phyloP scores from a whole-genome alignment of 306 rosid genomes.

The Adenanthera pavonina region DNA sequence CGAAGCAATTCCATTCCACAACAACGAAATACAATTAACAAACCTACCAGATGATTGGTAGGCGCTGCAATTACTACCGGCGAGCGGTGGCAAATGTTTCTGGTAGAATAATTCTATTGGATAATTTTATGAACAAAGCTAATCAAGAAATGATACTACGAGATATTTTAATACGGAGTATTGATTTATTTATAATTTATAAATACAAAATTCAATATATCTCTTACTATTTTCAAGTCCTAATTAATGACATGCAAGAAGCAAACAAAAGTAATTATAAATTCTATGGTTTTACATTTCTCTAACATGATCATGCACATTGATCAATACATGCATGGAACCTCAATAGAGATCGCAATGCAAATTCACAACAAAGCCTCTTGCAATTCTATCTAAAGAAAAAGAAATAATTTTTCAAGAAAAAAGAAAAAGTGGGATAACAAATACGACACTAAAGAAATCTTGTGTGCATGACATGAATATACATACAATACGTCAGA shows the following conservation, averaged over 20 bases:
- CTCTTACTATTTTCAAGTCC: neutral
- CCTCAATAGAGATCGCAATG: slow-evolving; percentile 13
- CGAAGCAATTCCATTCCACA: no score
- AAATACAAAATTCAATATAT: neutral
- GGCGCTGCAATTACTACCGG: no score
- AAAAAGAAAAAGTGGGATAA: slow-evolving; percentile 16
- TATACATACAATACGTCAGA: neutral
- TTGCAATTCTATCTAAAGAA: neutral
- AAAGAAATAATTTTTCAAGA: slow-evolving; percentile 21
- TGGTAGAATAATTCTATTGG: no score
- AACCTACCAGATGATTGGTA: no score
- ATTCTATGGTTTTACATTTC: no score
- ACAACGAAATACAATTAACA: no score
- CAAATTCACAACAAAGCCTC: slow-evolving; percentile 28
- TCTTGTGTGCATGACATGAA: slow-evolving; percentile 1
- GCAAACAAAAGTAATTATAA: neutral
- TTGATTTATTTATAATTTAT: neutral
- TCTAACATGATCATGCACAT: no score
- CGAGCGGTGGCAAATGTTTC: no score
- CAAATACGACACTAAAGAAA: slow-evolving; percentile 37
- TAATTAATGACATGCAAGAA: neutral
- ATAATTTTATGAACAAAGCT: no score
- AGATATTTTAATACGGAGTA: no score
- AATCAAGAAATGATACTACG: no score
- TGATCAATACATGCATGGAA: no score